Conservation (phyloP, 495 filamentous ascomycete genomes). For the Xylaria acuta region DNA sequence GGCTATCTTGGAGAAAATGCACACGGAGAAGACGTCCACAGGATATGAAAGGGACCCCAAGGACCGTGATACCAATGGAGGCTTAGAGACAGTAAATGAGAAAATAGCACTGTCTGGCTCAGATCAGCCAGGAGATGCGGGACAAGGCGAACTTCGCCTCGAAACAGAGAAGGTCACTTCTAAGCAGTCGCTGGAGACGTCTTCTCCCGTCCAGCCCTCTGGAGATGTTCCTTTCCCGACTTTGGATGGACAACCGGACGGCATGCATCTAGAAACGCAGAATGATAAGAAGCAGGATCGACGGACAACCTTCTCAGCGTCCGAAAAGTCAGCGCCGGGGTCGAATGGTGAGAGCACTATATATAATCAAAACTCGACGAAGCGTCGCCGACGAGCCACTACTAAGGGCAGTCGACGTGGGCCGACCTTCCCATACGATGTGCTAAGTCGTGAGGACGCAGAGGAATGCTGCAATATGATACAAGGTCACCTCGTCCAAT, state of each 20-base stretch:
- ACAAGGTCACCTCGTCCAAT: conserved; percentile 88
- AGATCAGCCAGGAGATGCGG: conserved; percentile 21
- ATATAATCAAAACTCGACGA: conserved; percentile 45
- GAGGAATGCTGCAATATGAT: conserved; percentile 81
- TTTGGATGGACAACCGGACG: conserved; percentile 34
- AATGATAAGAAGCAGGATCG: conserved; percentile 46
- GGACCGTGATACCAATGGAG: conserved; percentile 41
- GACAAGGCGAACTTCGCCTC: conserved; percentile 20
- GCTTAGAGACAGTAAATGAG: conserved; percentile 39
- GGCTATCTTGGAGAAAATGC: conserved; percentile 41
- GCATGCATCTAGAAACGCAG: conserved; percentile 32
- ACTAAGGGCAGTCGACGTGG: conserved; percentile 77
- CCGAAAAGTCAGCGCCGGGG: conserved; percentile 46
- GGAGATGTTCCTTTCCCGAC: conserved; percentile 42
- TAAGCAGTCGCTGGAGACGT: conserved; percentile 32
- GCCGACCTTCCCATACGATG: conserved; percentile 69
- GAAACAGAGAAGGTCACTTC: conserved; percentile 33
- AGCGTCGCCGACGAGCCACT: conserved; percentile 70
- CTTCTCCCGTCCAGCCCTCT: conserved; percentile 36
- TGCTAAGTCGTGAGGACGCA: conserved; percentile 73
- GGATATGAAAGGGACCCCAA: conserved; percentile 41
- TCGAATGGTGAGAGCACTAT: conserved; percentile 37
- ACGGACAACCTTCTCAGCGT: conserved; percentile 51
- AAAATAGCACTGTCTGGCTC: conserved; percentile 29
- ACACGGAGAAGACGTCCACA: conserved; percentile 28